Percentiles rank a stretch among this genome's conserved stretches.
Conservation (phyloP, 1,139 yeast species). For the Yamadazyma taylorii region DNA sequence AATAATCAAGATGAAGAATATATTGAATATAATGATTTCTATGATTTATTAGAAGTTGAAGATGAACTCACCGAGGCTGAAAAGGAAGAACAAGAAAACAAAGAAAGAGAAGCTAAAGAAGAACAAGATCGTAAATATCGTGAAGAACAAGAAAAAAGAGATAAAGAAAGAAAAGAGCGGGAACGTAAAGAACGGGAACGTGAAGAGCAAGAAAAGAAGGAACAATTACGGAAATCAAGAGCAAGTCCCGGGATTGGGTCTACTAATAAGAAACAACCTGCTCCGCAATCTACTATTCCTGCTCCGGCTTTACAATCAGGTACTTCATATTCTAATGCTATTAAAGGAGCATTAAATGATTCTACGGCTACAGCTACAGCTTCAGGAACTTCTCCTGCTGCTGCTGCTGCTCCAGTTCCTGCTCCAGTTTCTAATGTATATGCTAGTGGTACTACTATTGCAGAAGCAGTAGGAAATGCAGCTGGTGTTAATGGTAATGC, state of each 20-base stretch:
- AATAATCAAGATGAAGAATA: conserved; percentile 95
- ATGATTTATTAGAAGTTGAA: conserved; percentile 81
- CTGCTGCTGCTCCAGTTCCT: conserved; percentile 18
- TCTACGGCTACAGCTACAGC: neutral
- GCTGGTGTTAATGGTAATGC: no score
- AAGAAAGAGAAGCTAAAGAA: conserved; percentile 9
- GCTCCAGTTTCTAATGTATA: conserved; percentile 14
- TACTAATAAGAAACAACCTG: conserved; percentile 1
- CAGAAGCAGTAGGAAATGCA: conserved; percentile 16
- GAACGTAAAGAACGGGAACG: conserved; percentile 13
- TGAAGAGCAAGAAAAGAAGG: conserved; percentile 9
- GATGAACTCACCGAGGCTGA: conserved; percentile 43
- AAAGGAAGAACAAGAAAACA: conserved; percentile 21
- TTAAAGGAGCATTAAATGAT: conserved; percentile 16
- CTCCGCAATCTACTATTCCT: conserved; percentile 11
- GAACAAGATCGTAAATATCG: conserved; percentile 6
- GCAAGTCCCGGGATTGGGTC: conserved; percentile 1
- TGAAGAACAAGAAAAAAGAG: conserved; percentile 8
- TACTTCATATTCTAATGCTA: conserved; percentile 23
- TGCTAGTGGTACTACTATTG: conserved; percentile 18
- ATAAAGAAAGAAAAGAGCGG: conserved; percentile 15
- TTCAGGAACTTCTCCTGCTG: neutral
- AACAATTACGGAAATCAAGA: conserved; percentile 6
- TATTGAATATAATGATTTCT: conserved; percentile 91
- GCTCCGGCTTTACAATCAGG: conserved; percentile 22